Conservation (phyloP, 768 basidiomycete species). For the Rhodotorula sphaerocarpa region DNA sequence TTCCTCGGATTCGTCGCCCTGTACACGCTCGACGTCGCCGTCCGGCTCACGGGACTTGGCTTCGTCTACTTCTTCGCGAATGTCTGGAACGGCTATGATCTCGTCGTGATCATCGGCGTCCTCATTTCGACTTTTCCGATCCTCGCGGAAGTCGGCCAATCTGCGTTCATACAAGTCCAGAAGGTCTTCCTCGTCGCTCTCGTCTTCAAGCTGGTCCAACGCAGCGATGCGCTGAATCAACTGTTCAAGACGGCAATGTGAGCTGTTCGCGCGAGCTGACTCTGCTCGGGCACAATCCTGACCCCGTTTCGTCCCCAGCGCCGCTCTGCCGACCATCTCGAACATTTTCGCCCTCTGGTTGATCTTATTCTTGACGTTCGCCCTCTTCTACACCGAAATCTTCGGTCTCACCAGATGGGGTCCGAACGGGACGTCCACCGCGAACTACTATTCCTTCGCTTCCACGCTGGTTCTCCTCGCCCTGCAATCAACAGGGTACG, state of each 20-base stretch:
- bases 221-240: conserved; percentile 78
- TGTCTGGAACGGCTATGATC: conserved; percentile 90
- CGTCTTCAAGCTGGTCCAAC: conserved; percentile 86
- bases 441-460: conserved; percentile 72
- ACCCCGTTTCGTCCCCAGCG: conserved; percentile 43
- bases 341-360: conserved; percentile 82
- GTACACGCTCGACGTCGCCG: conserved; percentile 65
- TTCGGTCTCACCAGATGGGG: conserved; percentile 86
- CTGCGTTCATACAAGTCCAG: conserved; percentile 49
- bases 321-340: conserved; percentile 75
- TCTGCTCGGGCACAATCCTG: conserved; percentile 1
- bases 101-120: conserved; percentile 69
- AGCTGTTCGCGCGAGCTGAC: conserved; percentile 41
- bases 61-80: conserved; percentile 68
- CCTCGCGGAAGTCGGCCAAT: conserved; percentile 50
- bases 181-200: conserved; percentile 84
- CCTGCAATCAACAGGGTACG: conserved; percentile 87
- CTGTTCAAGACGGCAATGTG: conserved; percentile 93
- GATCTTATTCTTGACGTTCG: conserved; percentile 81
- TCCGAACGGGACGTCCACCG: conserved; percentile 56
- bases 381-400: conserved; percentile 76
- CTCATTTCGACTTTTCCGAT: conserved; percentile 73
- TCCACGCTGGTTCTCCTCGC: conserved; percentile 78
- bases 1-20: conserved; percentile 65
- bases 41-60: conserved; percentile 77